These are phyloP conservation scores for Exophiala mesophila DNA, from an alignment of 2,329 filamentous ascomycete species.

Conservation along the genomic window DNA sequence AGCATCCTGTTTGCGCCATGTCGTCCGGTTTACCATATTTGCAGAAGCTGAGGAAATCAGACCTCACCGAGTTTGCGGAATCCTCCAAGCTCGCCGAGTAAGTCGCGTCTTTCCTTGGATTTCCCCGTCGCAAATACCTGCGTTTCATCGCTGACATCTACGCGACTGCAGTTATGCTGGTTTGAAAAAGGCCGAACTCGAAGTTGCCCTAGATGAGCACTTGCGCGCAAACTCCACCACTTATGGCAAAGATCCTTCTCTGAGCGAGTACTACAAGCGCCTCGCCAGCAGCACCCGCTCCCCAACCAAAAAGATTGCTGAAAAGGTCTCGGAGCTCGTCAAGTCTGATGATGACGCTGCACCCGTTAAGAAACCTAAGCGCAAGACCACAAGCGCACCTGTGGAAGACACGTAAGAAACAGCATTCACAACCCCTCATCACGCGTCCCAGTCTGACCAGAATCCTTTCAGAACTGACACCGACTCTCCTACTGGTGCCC, in stretches of 20 bases:
- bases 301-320: conserved; percentile 51
- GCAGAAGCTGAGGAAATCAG: conserved; percentile 74
- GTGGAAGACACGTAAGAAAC: conserved; percentile 32
- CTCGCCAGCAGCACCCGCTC: conserved; percentile 52
- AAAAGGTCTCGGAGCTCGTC: conserved; percentile 36
- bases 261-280: conserved; percentile 73
- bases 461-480: conserved; percentile 16
- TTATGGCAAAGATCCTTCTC: conserved; percentile 58
- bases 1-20: too few species aligned
- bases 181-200: conserved; percentile 46
- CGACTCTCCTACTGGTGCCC: conserved; percentile 14
- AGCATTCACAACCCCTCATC: too few species aligned
- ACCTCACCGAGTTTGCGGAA: conserved; percentile 70
- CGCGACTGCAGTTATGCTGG: conserved; percentile 23
- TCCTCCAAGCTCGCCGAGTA: conserved; percentile 56
- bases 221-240: conserved; percentile 63
- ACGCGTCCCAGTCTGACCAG: too few species aligned
- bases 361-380: conserved; percentile 29
- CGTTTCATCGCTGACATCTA: conserved; percentile 20
- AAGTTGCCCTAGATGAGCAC: conserved; percentile 66
- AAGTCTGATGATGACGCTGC: conserved; percentile 35
- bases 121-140: conserved; percentile 7
- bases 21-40: conserved; percentile 69
- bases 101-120: conserved; percentile 41
- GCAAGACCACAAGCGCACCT: conserved; percentile 29